Base-by-base conservation (phyloP, 1,284 basidiomycete species). In the Trametes versicolor region DNA sequence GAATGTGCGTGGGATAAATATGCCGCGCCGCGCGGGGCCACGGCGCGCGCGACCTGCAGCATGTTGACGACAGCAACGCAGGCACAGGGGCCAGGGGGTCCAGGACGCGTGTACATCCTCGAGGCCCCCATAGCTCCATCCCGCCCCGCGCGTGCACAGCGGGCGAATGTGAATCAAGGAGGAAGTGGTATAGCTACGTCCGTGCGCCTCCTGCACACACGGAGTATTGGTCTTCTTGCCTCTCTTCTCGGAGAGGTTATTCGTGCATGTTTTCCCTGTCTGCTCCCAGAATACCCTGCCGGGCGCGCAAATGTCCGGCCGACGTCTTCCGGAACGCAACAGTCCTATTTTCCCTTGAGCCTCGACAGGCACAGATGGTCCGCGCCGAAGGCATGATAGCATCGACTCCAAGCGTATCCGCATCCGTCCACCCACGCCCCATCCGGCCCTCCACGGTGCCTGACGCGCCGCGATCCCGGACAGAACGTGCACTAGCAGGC, bases 151-250 rank as follows among this genome's bases (percentile, higher is more conserved):
- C 23, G 37, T 32, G 32, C 21, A 23, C 27, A 51, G 61, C 61
- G 61, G 41, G 56, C 50, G 60, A 48, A 55, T 56, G 32, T 23
- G 58, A 43, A 49, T 34, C 58, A 59, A 55, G 62, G 63, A 56
- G 68, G 60, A 61, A 60, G 58, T 45, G 68, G 65, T 69, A 66
- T 69, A 64, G 21, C 57, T 21, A 29, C 25, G n/a, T 43, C 41
- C 63, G 58, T 63, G 68, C 68, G 65, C 65, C 63, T 58, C 68
- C 62, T 41, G 49, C 23, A 57, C 64, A 54, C 68, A 66, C 65
- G 58, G 43, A 56, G 51, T 52, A 37, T 68, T 32, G 29, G 21
- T 5, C 58, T 43, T 59, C 32, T 52, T 52, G 13, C 57, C 50
- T 51, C 27, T 51, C 17, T 51, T 25, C 25, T 27, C 13, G 50